Evolutionary conservation across 2,329 filamentous ascomycete species (phyloP).

Genomic region (Diplodia mutila): DNA sequence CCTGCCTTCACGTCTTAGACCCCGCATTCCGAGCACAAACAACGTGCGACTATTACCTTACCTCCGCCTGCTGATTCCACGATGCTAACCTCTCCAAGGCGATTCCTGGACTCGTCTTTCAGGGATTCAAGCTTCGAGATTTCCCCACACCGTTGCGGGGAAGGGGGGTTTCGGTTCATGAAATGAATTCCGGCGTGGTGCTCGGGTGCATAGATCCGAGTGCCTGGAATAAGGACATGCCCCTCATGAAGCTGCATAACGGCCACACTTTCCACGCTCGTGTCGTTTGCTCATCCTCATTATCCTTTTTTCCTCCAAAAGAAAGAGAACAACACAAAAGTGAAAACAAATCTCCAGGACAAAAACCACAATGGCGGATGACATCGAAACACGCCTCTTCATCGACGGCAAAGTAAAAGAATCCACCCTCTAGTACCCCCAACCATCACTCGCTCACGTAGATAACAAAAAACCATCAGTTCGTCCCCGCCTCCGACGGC

Average conservation of each 20-base stretch:
- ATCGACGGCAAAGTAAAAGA: conserved; percentile 19
- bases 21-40: not conserved
- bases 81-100: not conserved
- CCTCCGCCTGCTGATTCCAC: not conserved
- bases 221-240: not conserved
- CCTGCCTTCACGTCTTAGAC: not conserved
- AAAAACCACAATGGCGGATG: not conserved
- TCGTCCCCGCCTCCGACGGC: conserved; percentile 35
- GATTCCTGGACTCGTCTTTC: not conserved
- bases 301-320: not conserved
- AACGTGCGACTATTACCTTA: not conserved
- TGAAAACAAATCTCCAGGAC: too few species aligned
- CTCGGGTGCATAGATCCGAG: not conserved
- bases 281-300: not conserved
- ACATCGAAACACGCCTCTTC: conserved; percentile 20
- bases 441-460: conserved; percentile 25
- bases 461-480: conserved; percentile 29
- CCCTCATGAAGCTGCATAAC: not conserved
- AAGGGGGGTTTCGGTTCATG: not conserved
- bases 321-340: not conserved
- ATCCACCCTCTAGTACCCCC: not conserved
- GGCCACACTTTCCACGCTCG: not conserved
- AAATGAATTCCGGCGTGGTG: not conserved
- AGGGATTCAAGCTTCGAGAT: not conserved
- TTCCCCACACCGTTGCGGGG: not conserved